Percentiles rank a stretch among this genome's conserved stretches.
phyloP scores from a whole-genome alignment of 2,329 filamentous ascomycete genomes.

The Xylariaceae sp. region DNA sequence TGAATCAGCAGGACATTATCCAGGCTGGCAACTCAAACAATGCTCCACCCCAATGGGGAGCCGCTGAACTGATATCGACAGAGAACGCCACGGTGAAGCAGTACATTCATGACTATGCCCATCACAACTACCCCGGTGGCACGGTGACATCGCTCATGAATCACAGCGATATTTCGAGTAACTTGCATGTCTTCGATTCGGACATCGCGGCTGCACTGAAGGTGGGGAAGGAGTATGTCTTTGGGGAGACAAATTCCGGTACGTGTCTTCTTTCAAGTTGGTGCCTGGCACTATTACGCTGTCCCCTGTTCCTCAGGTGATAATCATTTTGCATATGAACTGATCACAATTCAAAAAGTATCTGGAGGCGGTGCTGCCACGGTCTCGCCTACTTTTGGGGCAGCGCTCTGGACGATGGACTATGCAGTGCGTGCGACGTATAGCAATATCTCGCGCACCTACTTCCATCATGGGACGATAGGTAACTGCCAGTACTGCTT shows the following conservation, averaged over 20 bases:
- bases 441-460: slow-evolving; percentile 36
- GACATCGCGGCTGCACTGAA: slow-evolving; percentile 37
- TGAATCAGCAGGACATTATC: slow-evolving; percentile 33
- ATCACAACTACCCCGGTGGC: slow-evolving; percentile 46
- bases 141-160: slow-evolving; percentile 40
- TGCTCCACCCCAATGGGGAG: slow-evolving; percentile 35
- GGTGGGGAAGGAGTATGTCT: slow-evolving; percentile 40
- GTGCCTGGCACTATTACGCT: not conserved
- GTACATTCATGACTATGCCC: slow-evolving; percentile 39
- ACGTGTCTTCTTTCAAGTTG: not conserved
- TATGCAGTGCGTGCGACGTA: slow-evolving; percentile 35
- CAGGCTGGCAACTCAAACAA: slow-evolving; percentile 39
- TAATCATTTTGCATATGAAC: not conserved
- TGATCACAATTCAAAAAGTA: slow-evolving; percentile 22
- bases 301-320: not conserved
- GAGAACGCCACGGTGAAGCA: slow-evolving; percentile 34
- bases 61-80: slow-evolving; percentile 35
- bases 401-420: slow-evolving; percentile 47
- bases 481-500: slow-evolving; percentile 40
- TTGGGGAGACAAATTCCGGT: slow-evolving; percentile 48
- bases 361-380: slow-evolving; percentile 36
- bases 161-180: slow-evolving; percentile 37
- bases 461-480: slow-evolving; percentile 49
- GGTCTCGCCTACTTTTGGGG: slow-evolving; percentile 42
- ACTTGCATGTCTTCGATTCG: slow-evolving; percentile 36